Percentiles rank a stretch among this genome's conserved stretches.
Conservation (phyloP, 2,329 filamentous ascomycete species). For the Madurella fahalii region DNA sequence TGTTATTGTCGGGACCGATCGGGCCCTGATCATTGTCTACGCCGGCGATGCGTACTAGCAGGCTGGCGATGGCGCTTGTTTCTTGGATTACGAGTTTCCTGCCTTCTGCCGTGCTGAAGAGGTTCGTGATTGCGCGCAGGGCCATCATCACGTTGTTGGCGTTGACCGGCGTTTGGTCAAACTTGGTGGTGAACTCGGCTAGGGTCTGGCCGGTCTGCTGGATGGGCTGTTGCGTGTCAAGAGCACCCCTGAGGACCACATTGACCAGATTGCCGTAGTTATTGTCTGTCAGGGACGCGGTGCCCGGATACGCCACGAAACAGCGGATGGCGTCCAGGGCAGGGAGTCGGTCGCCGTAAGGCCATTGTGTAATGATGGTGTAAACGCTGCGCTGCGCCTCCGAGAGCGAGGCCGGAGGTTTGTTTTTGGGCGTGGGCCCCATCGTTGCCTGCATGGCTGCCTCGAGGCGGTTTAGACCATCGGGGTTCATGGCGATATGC, state of each 20-base stretch:
- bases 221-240: conserved; percentile 41
- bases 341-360: conserved; percentile 73
- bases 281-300: conserved; percentile 57
- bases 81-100: conserved; percentile 59
- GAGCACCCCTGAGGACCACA: conserved; percentile 38
- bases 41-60: conserved; percentile 60
- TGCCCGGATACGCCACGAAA: conserved; percentile 63
- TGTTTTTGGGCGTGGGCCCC: conserved; percentile 35
- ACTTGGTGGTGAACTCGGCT: conserved; percentile 10
- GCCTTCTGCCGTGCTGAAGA: conserved; percentile 73
- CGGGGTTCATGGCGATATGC: conserved; percentile 67
- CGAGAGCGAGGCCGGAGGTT: conserved; percentile 29
- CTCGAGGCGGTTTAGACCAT: conserved; percentile 58
- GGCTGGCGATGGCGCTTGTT: conserved; percentile 54
- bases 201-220: neutral
- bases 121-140: conserved; percentile 73
- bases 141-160: conserved; percentile 87
- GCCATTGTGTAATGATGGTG: conserved; percentile 74
- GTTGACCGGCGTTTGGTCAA: conserved; percentile 50
- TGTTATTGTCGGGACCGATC: conserved; percentile 62
- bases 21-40: conserved; percentile 44
- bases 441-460: conserved; percentile 59
- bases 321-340: conserved; percentile 86
- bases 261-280: conserved; percentile 58
- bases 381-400: conserved; percentile 47